Conservation (phyloP, 2,329 filamentous ascomycete species). For the Alternaria gansuensis region DNA sequence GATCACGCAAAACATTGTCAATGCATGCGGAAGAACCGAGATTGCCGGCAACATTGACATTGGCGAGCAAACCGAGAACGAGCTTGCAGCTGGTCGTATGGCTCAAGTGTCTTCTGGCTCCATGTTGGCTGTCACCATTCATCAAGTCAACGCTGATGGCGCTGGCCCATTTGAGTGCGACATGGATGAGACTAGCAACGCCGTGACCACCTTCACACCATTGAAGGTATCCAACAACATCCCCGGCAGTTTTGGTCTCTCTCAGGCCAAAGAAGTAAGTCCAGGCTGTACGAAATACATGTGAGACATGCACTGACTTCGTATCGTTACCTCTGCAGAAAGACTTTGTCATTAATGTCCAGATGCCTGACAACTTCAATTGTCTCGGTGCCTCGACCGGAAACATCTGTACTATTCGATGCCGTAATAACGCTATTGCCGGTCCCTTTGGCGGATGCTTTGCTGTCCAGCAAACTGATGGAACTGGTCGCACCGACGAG, state of each 20-base stretch:
- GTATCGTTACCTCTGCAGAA: conserved; percentile 30
- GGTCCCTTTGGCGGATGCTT: conserved; percentile 71
- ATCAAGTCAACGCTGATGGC: conserved; percentile 71
- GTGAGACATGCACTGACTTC: too few relatives aligned
- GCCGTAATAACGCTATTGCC: conserved; percentile 67
- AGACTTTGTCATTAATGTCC: conserved; percentile 66
- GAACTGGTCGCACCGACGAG: conserved; percentile 36
- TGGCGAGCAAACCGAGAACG: conserved; percentile 51
- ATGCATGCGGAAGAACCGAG: conserved; percentile 50
- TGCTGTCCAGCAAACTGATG: conserved; percentile 65
- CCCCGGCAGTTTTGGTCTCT: conserved; percentile 66
- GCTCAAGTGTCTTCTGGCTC: conserved; percentile 40
- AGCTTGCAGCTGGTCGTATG: conserved; percentile 45
- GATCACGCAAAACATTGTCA: conserved; percentile 52
- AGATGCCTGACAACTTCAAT: conserved; percentile 64
- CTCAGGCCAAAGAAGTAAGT: conserved; percentile 59
- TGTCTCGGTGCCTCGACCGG: conserved; percentile 64
- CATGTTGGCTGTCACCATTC: conserved; percentile 50
- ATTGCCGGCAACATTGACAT: conserved; percentile 52
- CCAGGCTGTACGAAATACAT: too few relatives aligned
- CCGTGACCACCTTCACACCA: conserved; percentile 58
- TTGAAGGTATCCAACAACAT: conserved; percentile 67
- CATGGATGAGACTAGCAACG: conserved; percentile 66
- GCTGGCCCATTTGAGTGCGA: conserved; percentile 71
- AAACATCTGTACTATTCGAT: conserved; percentile 69